Percentiles rank a stretch among this genome's conserved stretches.
Evolutionary conservation across 179 eudicot genomes (phyloP).

Genomic region (Drosera spatulata): DNA sequence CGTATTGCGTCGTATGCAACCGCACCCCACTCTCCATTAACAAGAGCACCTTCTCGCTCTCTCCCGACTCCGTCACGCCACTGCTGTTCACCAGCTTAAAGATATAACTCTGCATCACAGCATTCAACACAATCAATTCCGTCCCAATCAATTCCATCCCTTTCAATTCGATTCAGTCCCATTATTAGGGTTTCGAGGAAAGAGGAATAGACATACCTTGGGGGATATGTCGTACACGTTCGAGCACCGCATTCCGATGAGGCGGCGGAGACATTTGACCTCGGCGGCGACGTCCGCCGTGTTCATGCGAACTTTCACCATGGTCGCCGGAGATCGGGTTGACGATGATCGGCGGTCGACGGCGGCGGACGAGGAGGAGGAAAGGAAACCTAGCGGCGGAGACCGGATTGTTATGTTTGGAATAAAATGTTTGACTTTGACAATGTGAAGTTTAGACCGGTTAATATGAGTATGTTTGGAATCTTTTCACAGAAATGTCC

Average conservation of each 20-base stretch:
- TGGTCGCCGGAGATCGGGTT: slow-evolving; percentile 3
- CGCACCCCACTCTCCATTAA: slow-evolving; percentile 96
- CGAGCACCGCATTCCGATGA: slow-evolving; percentile 96
- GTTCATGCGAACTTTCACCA: slow-evolving; percentile 99
- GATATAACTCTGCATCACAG: slow-evolving; percentile 62
- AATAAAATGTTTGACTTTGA: too few species aligned
- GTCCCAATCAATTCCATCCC: too few species aligned
- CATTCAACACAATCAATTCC: too few species aligned
- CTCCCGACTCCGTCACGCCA: slow-evolving; percentile 92
- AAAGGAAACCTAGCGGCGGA: too few species aligned
- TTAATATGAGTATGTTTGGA: too few species aligned
- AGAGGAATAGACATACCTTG: slow-evolving; percentile 30
- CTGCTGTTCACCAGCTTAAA: slow-evolving; percentile 98
- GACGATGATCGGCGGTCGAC: too few species aligned
- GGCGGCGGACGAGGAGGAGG: too few species aligned
- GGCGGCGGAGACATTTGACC: slow-evolving; percentile 78
- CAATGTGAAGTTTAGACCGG: too few species aligned
- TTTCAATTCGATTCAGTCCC: too few species aligned
- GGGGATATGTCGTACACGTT: slow-evolving; percentile 91
- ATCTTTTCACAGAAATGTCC: too few species aligned
- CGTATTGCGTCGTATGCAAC: slow-evolving; percentile 83
- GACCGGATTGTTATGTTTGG: too few species aligned
- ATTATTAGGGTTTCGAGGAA: neutral
- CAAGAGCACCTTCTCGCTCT: slow-evolving; percentile 93
- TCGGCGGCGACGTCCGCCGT: slow-evolving; percentile 99